Percentiles rank a stretch among this genome's conserved stretches.
Conservation (phyloP, 805 yeast genomes). For the Yamadazyma sp. region DNA sequence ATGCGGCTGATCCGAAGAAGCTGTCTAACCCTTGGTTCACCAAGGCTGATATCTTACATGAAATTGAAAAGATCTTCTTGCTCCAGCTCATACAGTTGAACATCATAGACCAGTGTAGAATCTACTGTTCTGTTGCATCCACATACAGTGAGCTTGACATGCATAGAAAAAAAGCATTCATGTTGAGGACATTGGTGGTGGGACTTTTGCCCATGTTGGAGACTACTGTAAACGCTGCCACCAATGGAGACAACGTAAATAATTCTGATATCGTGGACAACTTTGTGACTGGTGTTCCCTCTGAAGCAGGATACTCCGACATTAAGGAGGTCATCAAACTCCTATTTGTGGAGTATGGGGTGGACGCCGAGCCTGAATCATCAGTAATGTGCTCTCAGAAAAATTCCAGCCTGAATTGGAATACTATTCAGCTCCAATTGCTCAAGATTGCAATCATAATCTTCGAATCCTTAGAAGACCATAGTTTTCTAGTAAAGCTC, state of each 20-base stretch:
- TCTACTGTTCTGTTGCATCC: slow-evolving; percentile 65
- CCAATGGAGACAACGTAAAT: neutral
- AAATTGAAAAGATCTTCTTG: slow-evolving; percentile 35
- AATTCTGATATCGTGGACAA: slow-evolving; percentile 3
- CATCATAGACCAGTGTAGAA: slow-evolving; percentile 53
- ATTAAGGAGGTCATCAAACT: slow-evolving; percentile 11
- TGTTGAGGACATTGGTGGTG: slow-evolving; percentile 63
- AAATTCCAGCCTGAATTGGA: slow-evolving; percentile 45
- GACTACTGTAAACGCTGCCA: neutral
- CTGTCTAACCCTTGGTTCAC: slow-evolving; percentile 20
- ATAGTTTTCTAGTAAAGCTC: slow-evolving; percentile 36
- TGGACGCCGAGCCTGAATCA: slow-evolving; percentile 39
- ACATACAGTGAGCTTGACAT: slow-evolving; percentile 63
- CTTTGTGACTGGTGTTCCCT: too few relatives aligned
- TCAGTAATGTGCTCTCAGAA: slow-evolving; percentile 19
- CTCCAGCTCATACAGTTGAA: slow-evolving; percentile 39
- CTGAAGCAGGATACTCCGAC: too few relatives aligned
- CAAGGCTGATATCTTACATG: slow-evolving; percentile 43
- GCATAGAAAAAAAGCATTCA: slow-evolving; percentile 65
- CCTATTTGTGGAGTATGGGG: slow-evolving; percentile 55
- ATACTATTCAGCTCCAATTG: slow-evolving; percentile 53
- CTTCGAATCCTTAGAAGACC: slow-evolving; percentile 52
- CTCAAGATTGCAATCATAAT: slow-evolving; percentile 52
- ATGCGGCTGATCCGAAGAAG: slow-evolving; percentile 21
- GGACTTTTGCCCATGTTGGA: slow-evolving; percentile 12